Percentiles rank a stretch among this genome's conserved stretches.
Evolutionary conservation across 2,329 filamentous ascomycete species (phyloP).

Genomic region (Ophiocordyceps australis): DNA sequence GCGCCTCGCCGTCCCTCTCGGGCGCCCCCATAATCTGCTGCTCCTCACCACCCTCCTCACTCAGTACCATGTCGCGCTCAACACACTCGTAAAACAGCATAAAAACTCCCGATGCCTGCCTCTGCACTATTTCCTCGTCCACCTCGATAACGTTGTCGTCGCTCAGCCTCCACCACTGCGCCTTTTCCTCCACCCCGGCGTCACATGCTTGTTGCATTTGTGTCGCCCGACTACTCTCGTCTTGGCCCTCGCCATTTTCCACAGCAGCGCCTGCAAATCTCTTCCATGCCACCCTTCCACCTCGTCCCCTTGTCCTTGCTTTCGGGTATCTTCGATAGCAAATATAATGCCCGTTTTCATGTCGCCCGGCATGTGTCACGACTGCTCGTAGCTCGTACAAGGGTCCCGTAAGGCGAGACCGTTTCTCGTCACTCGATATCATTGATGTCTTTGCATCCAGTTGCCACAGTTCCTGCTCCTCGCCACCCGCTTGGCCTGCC

Average conservation of each 20-base stretch:
- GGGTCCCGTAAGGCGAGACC: conserved; percentile 34
- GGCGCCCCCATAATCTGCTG: too few species aligned
- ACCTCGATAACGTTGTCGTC: conserved; percentile 70
- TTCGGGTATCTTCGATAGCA: conserved; percentile 58
- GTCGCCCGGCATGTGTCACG: conserved; percentile 74
- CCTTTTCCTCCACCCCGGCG: conserved; percentile 7
- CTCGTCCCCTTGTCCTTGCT: background rate
- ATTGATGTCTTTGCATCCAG: conserved; percentile 54
- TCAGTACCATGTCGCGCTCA: conserved; percentile 30
- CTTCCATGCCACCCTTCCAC: background rate
- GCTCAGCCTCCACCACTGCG: conserved; percentile 79
- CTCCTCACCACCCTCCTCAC: too few species aligned
- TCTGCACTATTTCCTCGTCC: conserved; percentile 53
- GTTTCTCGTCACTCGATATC: conserved; percentile 37
- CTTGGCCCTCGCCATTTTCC: conserved; percentile 1
- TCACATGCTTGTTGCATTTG: conserved; percentile 2
- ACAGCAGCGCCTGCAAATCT: background rate
- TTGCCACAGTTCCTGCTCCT: conserved; percentile 57
- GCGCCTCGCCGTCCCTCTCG: conserved; percentile 10
- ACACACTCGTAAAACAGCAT: conserved; percentile 92
- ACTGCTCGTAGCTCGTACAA: conserved; percentile 69
- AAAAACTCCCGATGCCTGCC: conserved; percentile 61
- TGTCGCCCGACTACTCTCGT: conserved; percentile 2
- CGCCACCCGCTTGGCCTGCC: too few species aligned
- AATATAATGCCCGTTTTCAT: conserved; percentile 92